Evolutionary conservation across 768 basidiomycete genomes (phyloP), one percentile per base, ranked within the genome.

Genomic region (Phaeotremella fagi): DNA sequence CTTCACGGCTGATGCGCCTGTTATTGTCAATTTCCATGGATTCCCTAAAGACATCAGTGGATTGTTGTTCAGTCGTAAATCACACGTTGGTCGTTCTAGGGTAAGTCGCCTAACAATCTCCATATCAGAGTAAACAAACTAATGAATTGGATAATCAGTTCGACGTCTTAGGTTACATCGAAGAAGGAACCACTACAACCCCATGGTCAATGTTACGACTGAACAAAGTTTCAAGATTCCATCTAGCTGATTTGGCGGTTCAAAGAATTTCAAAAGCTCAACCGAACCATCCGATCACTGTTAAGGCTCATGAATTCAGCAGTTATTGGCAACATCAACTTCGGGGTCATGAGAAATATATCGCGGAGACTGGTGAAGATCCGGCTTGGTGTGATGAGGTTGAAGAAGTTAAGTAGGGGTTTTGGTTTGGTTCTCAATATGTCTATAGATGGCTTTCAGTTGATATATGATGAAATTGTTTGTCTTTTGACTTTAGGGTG

Each of bases 21-120:
- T 91, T 35, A 81, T 88, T 66, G 81, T 90, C 77, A 89, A 89
- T 75, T 90, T 86, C 75, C 88, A 90, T 72, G 85, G 89, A 84
- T 64, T 54, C 52, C 70, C 65, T 36, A 72, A 70, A 55, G 70
- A 72, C 46, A 54, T 75, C 49, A 57, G 60, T 31, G 57, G 68
- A 44, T 54, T 74, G 35, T 53, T 72, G 26, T 74, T 71, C 57
- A 55, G 51, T 31, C 55, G 73, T 47, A 68, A 64, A 33, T 52
- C 65, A 12, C 69, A 71, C 51, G 65, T 71, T 43, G 66, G 66
- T 4, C 49, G 70, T 25, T 65, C 62, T 2, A 57, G 70, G 43
- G 59, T 60, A 56, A 59, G 51, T 60, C 44, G 7, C 7, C 31
- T 33, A 7, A 16, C 16, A 33, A 7, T 7, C 9, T 33, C 7